Evolutionary conservation across 73 alveolate genomes (phyloP), one percentile per base, ranked within the genome.

Genomic region (Tetrahymena borealis): DNA sequence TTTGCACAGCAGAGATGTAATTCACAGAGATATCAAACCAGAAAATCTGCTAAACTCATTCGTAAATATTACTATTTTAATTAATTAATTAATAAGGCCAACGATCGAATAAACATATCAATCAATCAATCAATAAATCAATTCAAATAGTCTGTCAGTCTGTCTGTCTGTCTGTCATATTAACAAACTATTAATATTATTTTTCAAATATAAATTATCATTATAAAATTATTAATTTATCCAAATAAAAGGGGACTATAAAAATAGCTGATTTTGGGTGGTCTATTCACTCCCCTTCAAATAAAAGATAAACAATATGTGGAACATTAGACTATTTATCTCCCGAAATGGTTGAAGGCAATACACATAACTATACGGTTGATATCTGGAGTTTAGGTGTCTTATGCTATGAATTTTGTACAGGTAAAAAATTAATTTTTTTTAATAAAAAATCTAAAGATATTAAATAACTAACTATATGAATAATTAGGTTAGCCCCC

Each of bases 231-330:
- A 35, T n/a, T 90, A 11, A 36, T 16, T 38, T 33, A 90, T 90
- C 15, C 18, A 31, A 32, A 7, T 33, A 32, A 90, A 10, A 91
- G 93, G 99, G 98, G 36, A 97, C 96, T 9, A 96, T 98, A 39
- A 98, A 98, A 93, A 92, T 98, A 35, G 98, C 99, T 13, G 99
- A 98, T 95, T 98, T 98, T 95, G 99, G 99, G 10, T 97, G 99
- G 99, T 91, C 98, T 39, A 97, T 96, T 31, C 98, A 98, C 91
- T 94, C 96, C 18, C 94, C 97, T 38, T 39, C 60, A 13, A 39
- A 11, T 13, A 36, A 92, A 92, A 91, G 94, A 92, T 18, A 24
- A 33, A 92, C 95, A 12, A 35, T 39, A 20, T 38, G 91, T 79
- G 95, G 95, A 28, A 92, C 95, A 28, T 28, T 78, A 13, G 94